Evolutionary conservation across 805 yeast species (phyloP), one percentile per base, ranked within the genome.

Genomic region (Yarrowia osloensis): DNA sequence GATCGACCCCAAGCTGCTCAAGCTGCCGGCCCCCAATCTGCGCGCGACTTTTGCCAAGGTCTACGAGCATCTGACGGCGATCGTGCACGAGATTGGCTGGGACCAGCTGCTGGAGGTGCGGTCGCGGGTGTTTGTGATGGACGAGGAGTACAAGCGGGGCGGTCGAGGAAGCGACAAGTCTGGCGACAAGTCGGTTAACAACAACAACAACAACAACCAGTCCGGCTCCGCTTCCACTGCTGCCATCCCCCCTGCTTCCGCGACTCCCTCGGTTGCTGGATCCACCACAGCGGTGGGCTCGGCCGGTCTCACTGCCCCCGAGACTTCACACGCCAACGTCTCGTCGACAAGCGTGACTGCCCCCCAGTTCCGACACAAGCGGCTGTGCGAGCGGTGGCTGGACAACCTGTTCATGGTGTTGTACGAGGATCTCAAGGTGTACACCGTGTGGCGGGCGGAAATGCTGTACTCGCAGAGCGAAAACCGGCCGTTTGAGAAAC

Each of bases 391-490:
- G 73, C 80, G 86, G 66, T 89, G 97, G 93, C 79, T 91, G 33
- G 96, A 90, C 70, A 87, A 87, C 72, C 77, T 90, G 62, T 88
- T 90, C 74, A 78, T 88, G 77, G 81, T 87, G 1, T 77, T 90
- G 33, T 90, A 86, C 73, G 93, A 89, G 68, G 92, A 88, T 71
- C 76, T 82, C 67, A 76, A 84, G 29, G 81, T 90, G 0, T 94
- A 90, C 75, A 91, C 97, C 0, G 84, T 91, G 82, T 94, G 97
- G 95, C 93, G 92, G 75, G 92, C 97, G 0, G 97, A 95, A 75
- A 84, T 84, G 71, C 85, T 92, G 69, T 97, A 94, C 77, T 88
- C 89, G 78, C 92, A 89, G 76, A 91, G 96, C 6, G 97, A 91
- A 75, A 90, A 91, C 76, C 82, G 91, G 76, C 87, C 86, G 49